phyloP scores from a whole-genome alignment of 495 filamentous ascomycete species.

The Trichoderma gamsii region DNA sequence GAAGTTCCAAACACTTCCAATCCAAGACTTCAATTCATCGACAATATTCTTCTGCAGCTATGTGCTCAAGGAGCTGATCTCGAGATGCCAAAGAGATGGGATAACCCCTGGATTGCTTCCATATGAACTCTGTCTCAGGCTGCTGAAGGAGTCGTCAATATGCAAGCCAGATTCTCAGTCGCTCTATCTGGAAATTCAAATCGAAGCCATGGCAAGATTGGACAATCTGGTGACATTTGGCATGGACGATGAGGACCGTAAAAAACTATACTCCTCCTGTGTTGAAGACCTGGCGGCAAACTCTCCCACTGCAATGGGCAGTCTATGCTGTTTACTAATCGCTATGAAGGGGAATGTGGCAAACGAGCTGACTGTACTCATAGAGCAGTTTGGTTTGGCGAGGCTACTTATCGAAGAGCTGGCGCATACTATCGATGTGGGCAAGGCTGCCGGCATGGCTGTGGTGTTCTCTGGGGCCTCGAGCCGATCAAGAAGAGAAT shows the following conservation, averaged over 20 bases:
- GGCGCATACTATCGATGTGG: conserved; percentile 33
- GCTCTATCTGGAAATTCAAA: conserved; percentile 43
- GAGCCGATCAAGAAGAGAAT: conserved; percentile 48
- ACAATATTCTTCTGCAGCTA: conserved; percentile 48
- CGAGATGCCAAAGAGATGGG: neutral
- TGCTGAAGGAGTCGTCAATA: conserved; percentile 59
- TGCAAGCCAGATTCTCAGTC: conserved; percentile 35
- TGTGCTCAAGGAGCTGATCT: conserved; percentile 22
- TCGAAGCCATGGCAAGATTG: conserved; percentile 54
- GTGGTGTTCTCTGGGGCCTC: conserved; percentile 35
- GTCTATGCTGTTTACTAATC: conserved; percentile 61
- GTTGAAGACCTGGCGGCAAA: conserved; percentile 41
- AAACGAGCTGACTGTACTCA: conserved; percentile 33
- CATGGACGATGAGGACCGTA: conserved; percentile 31
- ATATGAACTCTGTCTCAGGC: conserved; percentile 54
- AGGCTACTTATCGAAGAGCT: conserved; percentile 45
- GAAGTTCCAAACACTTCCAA: conserved; percentile 64
- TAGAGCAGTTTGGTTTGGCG: conserved; percentile 40
- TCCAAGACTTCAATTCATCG: conserved; percentile 48
- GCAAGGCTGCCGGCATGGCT: conserved; percentile 29
- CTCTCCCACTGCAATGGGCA: conserved; percentile 50
- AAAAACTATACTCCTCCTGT: conserved; percentile 37
- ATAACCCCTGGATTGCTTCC: conserved; percentile 26
- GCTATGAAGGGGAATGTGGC: conserved; percentile 40
- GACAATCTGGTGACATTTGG: conserved; percentile 39